A percentile compares a stretch with the other conserved stretches of the same genome.
Evolutionary conservation across 164 flowering plant species (phyloP).

Genomic region (Umbellularia californica): DNA sequence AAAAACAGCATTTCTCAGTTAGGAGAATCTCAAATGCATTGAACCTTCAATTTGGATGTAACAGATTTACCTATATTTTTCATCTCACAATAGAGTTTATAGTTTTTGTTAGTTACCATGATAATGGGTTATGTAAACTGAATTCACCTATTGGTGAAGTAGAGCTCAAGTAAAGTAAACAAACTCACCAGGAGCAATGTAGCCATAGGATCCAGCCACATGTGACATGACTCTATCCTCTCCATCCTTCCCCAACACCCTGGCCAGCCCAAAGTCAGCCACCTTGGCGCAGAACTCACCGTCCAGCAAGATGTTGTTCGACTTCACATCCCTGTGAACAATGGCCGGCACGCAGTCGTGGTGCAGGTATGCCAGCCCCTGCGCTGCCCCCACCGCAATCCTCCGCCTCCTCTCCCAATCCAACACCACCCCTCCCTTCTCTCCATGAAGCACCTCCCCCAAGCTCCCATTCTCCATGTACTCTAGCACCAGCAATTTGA

Average conservation of each 20-base stretch:
- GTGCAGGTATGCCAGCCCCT: slow-evolving; percentile 74
- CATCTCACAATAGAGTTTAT: too few species aligned
- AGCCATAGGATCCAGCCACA: slow-evolving; percentile 78
- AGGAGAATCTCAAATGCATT: too few species aligned
- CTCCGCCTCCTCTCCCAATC: slow-evolving; percentile 49
- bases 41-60: too few species aligned
- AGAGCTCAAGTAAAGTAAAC: not conserved
- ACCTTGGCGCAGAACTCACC: slow-evolving; percentile 47
- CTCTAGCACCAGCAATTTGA: slow-evolving; percentile 56
- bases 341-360: slow-evolving; percentile 73
- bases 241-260: slow-evolving; percentile 27
- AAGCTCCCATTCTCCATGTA: slow-evolving; percentile 79
- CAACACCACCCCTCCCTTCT: slow-evolving; percentile 32
- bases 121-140: too few species aligned
- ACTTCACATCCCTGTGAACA: slow-evolving; percentile 74
- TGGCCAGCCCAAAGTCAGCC: slow-evolving; percentile 84
- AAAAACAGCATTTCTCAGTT: too few species aligned
- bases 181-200: slow-evolving; percentile 77
- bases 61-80: too few species aligned
- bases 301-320: slow-evolving; percentile 66
- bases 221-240: slow-evolving; percentile 35
- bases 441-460: slow-evolving; percentile 60
- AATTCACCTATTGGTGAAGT: too few species aligned
- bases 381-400: slow-evolving; percentile 63
- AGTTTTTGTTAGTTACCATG: too few species aligned